Conservation (phyloP, 2,329 filamentous ascomycete species). For the Fusarium bulbicola region DNA sequence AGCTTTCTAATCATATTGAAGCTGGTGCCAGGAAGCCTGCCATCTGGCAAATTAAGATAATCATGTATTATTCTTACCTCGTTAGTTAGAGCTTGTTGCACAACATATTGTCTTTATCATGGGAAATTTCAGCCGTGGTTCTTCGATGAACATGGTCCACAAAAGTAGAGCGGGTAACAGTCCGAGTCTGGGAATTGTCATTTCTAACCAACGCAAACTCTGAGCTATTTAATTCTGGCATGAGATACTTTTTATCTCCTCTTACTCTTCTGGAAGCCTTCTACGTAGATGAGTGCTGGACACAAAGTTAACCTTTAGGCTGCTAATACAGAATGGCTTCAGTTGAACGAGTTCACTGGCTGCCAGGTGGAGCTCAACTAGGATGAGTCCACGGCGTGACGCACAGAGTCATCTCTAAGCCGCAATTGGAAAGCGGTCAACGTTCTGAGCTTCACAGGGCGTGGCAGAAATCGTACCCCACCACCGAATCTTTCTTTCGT, state of each 20-base stretch:
- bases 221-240: too few species aligned
- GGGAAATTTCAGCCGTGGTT: rapidly evolving
- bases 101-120: rapidly evolving
- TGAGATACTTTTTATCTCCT: not conserved
- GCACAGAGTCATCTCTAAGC: not conserved
- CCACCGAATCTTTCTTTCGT: constrained; percentile 19
- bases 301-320: not conserved
- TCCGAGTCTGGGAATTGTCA: not conserved
- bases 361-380: not conserved
- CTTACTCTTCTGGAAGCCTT: too few species aligned
- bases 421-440: not conserved
- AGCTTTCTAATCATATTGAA: not conserved
- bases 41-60: not conserved
- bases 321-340: not conserved
- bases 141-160: too few species aligned
- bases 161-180: not conserved
- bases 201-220: too few species aligned
- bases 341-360: not conserved
- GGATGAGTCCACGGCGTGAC: not conserved
- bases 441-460: not conserved
- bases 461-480: constrained; percentile 31
- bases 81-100: not conserved
- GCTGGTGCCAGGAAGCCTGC: too few species aligned
- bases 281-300: not conserved
- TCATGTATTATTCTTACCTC: not conserved